Evolutionary conservation across 352 stramenopile species (phyloP).

Genomic region (Phytophthora crassamura): DNA sequence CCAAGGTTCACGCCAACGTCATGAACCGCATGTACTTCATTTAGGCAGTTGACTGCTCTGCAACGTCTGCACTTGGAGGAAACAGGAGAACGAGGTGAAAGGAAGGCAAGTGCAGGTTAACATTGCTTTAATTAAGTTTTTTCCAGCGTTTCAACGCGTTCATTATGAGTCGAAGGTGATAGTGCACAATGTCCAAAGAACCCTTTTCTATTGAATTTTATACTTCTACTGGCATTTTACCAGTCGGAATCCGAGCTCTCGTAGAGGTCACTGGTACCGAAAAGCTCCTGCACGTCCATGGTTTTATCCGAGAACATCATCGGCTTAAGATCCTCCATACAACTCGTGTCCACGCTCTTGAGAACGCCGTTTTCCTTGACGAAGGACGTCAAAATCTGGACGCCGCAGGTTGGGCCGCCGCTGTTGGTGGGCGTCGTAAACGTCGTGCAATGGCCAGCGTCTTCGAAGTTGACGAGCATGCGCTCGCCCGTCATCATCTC

Average conservation of each 20-base stretch:
- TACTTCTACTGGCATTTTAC: too few relatives aligned
- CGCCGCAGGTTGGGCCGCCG: conserved; percentile 61
- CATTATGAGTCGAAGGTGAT: too few relatives aligned
- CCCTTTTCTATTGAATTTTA: conserved; percentile 21
- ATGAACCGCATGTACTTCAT: conserved; percentile 57
- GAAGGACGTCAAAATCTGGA: conserved; percentile 73
- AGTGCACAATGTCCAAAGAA: background rate
- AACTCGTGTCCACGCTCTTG: conserved; percentile 69
- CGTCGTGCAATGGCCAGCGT: conserved; percentile 77
- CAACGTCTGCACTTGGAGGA: too few relatives aligned
- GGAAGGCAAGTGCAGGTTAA: too few relatives aligned
- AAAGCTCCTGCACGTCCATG: conserved; percentile 42
- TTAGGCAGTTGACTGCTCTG: background rate
- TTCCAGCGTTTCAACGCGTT: too few relatives aligned
- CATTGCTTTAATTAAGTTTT: too few relatives aligned
- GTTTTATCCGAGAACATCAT: conserved; percentile 51
- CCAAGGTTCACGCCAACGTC: conserved; percentile 51
- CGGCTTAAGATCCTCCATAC: conserved; percentile 60
- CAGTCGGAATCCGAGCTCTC: conserved; percentile 28
- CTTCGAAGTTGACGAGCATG: conserved; percentile 76
- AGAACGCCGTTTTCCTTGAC: conserved; percentile 64
- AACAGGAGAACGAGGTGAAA: too few relatives aligned
- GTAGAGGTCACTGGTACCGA: conserved; percentile 53
- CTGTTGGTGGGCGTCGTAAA: conserved; percentile 69
- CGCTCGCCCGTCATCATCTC: conserved; percentile 50